Evolutionary conservation across 257 asterid genomes (phyloP), one percentile per base, ranked within the genome.

Genomic region (Nicotiana otophora): DNA sequence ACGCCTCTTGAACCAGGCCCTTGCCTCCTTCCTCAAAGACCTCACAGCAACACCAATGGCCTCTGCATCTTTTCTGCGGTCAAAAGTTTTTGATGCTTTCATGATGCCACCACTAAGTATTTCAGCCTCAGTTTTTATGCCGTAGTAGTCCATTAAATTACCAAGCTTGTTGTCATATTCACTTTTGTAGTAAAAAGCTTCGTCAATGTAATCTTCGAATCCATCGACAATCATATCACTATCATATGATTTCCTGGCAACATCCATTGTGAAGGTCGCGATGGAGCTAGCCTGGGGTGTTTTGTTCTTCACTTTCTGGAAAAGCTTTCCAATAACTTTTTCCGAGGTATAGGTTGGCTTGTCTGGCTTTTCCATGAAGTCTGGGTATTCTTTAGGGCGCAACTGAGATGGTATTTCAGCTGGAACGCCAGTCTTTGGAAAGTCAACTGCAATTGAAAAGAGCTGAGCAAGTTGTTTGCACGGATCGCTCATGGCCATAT

Each of bases 301-400:
- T 0, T 86, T 87, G 31, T 90, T 89, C 81, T 88, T 93, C 19
- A 95, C 96, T 80, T 87, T 91, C 76, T 96, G 79, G 81, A 75
- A 94, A 68, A 95, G 99, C 85, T 93, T 95, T 58, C 99, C 99
- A 6, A 95, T 91, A 67, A 94, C 88, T 70, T 88, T 82, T 14
- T 69, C 5, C 0, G 99, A 95, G 68, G 3, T 68, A 11, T 95
- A 95, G 16, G 84, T 86, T 3, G 84, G 7, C 87, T 91, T 92
- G 86, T 94, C 97, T 2, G 90, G 87, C 86, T 95, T 95, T 10
- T 92, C 99, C 99, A 95, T 95, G 91, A 95, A 95, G 83, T 95
- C 99, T 0, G 99, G 99, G 67, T 91, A 95, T 42, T 88, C 93
- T 86, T 89, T 92, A 51, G 87, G 96, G 5, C 98, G 97, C 12